These are phyloP conservation scores for Pythium phragmiticola DNA, from an alignment of 352 stramenopile species.

Conservation along the genomic window DNA sequence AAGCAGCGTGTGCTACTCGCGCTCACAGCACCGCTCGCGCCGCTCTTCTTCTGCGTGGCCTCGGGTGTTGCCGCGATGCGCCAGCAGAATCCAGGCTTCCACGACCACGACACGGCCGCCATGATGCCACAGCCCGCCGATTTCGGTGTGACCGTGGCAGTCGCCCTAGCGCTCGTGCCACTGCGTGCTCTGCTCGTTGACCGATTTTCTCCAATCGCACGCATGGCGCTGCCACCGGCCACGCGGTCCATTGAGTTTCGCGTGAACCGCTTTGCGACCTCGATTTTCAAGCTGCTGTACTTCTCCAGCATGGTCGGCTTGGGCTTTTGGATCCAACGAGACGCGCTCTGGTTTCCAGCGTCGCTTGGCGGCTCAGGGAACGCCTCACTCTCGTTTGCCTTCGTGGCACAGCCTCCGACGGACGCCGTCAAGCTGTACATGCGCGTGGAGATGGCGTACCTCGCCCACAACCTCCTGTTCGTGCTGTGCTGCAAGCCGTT, in stretches of 20 bases:
- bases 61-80: background rate
- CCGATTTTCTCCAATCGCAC: too few relatives aligned
- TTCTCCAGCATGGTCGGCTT: slow-evolving; percentile 38
- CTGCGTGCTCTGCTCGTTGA: too few relatives aligned
- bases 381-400: background rate
- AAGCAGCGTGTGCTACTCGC: slow-evolving; percentile 3
- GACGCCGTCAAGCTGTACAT: slow-evolving; percentile 36
- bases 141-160: too few relatives aligned
- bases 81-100: background rate
- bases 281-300: slow-evolving; percentile 62
- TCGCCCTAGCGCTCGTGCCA: too few relatives aligned
- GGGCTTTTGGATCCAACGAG: slow-evolving; percentile 21
- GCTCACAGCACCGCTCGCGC: background rate
- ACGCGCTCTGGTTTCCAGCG: background rate
- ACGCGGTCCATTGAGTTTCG: slow-evolving; percentile 16
- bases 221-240: too few relatives aligned
- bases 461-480: slow-evolving; percentile 42
- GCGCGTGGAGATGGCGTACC: slow-evolving; percentile 41
- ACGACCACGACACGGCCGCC: background rate
- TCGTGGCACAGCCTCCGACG: slow-evolving; percentile 10
- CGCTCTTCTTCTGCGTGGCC: background rate
- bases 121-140: too few relatives aligned
- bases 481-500: slow-evolving; percentile 45
- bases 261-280: slow-evolving; percentile 52
- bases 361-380: slow-evolving; percentile 1